Percentiles rank a stretch among this genome's conserved stretches.
Evolutionary conservation across 805 yeast species (phyloP).

Genomic region (Wickerhamiella hasegawae): DNA sequence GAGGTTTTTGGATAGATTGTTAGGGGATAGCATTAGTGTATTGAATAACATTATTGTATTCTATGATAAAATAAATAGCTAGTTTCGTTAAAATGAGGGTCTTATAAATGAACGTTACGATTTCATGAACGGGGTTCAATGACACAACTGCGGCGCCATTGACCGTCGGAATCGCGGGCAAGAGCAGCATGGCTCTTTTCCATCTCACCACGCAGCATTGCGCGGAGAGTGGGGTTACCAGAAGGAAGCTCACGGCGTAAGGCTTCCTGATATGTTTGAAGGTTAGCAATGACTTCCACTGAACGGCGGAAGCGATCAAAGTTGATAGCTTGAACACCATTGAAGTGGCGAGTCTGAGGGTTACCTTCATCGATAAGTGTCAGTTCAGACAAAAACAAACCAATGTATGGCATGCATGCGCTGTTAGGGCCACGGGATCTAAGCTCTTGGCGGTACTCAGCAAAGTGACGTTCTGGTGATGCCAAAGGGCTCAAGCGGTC

Average conservation of each 20-base stretch:
- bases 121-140: slow-evolving; percentile 17
- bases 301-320: slow-evolving; percentile 22
- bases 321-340: slow-evolving; percentile 16
- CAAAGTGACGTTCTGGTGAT: slow-evolving; percentile 23
- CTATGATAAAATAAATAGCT: too few relatives aligned
- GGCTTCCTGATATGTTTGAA: slow-evolving; percentile 21
- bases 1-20: neutral
- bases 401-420: slow-evolving; percentile 24
- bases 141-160: slow-evolving; percentile 23
- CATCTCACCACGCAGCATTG: slow-evolving; percentile 23
- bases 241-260: slow-evolving; percentile 7
- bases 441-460: slow-evolving; percentile 18
- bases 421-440: slow-evolving; percentile 10
- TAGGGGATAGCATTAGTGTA: too few relatives aligned
- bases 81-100: too few relatives aligned
- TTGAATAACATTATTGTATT: too few relatives aligned
- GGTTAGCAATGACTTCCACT: slow-evolving; percentile 18
- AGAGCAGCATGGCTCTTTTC: slow-evolving; percentile 17
- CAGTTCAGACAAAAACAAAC: slow-evolving; percentile 22
- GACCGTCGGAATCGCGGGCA: slow-evolving; percentile 17
- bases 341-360: slow-evolving; percentile 11
- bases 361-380: slow-evolving; percentile 25
- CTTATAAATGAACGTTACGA: too few relatives aligned
- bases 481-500: slow-evolving; percentile 16
- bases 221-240: slow-evolving; percentile 14